Conservation (phyloP, 352 stramenopile genomes). For the Blastocystis hominis region DNA sequence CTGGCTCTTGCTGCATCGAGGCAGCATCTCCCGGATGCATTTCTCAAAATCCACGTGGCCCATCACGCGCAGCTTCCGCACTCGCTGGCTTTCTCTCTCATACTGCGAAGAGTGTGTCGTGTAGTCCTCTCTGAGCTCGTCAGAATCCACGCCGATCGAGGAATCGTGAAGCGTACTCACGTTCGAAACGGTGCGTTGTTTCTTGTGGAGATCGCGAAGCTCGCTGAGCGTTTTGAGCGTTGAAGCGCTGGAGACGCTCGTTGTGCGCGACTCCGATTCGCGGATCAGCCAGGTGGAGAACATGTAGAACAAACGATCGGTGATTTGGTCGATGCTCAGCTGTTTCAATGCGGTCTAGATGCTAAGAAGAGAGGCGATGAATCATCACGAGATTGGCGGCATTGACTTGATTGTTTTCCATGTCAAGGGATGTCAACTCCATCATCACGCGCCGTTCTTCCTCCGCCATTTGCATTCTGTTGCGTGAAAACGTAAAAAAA, state of each 20-base stretch:
- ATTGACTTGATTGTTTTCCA: constrained; percentile 41
- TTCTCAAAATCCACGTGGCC: constrained; percentile 23
- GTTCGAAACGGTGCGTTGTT: neutral
- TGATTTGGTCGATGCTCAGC: neutral
- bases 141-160: neutral
- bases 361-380: neutral
- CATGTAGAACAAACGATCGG: neutral
- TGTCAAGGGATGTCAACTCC: constrained; percentile 27
- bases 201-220: neutral
- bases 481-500: neutral
- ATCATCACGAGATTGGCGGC: neutral
- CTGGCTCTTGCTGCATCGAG: constrained; percentile 1
- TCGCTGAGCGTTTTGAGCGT: neutral
- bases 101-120: neutral
- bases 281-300: constrained; percentile 37
- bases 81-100: neutral
- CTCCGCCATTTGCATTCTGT: constrained; percentile 14
- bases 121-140: neutral
- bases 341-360: neutral
- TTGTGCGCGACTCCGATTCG: neutral
- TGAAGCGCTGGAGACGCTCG: neutral
- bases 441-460: constrained; percentile 42
- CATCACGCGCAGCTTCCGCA: constrained; percentile 1
- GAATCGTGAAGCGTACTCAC: constrained; percentile 35
- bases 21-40: constrained; percentile 18